Base-by-base conservation (phyloP, 768 basidiomycete genomes). In the Mrakia frigida region DNA sequence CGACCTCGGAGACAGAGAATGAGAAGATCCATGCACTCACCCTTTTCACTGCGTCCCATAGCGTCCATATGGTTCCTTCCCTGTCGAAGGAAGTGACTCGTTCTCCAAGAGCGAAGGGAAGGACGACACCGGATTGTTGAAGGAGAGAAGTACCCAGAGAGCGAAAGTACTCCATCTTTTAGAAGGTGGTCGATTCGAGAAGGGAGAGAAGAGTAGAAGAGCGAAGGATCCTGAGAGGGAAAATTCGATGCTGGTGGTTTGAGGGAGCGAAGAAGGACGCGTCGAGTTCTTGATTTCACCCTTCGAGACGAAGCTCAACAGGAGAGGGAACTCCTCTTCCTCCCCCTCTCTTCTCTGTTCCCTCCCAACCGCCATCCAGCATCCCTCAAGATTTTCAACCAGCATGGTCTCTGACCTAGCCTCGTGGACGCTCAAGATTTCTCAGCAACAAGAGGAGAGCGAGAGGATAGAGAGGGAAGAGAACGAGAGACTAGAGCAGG, bases 11-110 rank as follows among this genome's bases (percentile, higher is more conserved):
- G 9, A 60, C 73, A 50, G 23, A 33, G 70, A 3, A 79, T 79
- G 77, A 77, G 70, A 75, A 18, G 77, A 79, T 74, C 41, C 14
- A 74, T 52, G 28, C 71, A 79, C 85, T 77, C 82, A 95, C 96
- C 85, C 92, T 88, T 85, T 94, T 97, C 35, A 89, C 91, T 41
- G 88, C 97, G 79, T 96, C 92, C 81, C 93, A 91, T 11, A 98
- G 85, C 39, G 86, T 89, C 89, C 94, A 99, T 50, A 94, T 88
- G 1, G 88, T 88, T 75, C 88, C 83, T 31, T 77, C 76, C n/a
- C 83, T 84, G n/a, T 88, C 92, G 75, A 89, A 86, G 31, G 89
- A 87, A 6, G 87, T 82, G 67, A 93, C 87, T 79, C 91, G 91
- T 39, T 86, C 81, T 50, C 94, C 94, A 6, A 97, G 87, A 5